These are phyloP conservation scores for Myxozyma melibiosi DNA, from an alignment of 805 yeast genomes.

Conservation along the genomic window DNA sequence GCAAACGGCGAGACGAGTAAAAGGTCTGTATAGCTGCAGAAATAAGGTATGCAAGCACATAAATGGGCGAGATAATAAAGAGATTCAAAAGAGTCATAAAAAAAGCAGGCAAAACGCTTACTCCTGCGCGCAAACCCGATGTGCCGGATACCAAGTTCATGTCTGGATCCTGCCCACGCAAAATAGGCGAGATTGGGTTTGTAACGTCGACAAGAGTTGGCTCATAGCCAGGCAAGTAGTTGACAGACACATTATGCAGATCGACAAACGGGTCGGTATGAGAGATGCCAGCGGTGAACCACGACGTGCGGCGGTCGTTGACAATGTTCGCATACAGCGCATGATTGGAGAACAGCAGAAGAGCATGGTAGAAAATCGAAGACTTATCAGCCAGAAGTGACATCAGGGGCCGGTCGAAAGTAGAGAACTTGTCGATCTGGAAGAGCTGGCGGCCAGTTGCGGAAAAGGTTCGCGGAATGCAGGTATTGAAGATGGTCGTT, in stretches of 20 bases:
- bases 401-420: conserved; percentile 52
- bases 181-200: conserved; percentile 36
- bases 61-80: conserved; percentile 61
- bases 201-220: conserved; percentile 59
- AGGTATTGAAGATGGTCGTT: conserved; percentile 58
- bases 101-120: conserved; percentile 24
- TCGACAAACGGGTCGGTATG: conserved; percentile 59
- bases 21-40: conserved; percentile 48
- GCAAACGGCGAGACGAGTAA: conserved; percentile 47
- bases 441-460: conserved; percentile 76
- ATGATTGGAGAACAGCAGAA: conserved; percentile 55
- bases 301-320: conserved; percentile 78
- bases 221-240: conserved; percentile 50
- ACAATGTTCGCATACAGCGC: conserved; percentile 73
- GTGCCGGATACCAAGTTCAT: conserved; percentile 9
- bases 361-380: conserved; percentile 61
- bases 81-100: conserved; percentile 43
- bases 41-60: conserved; percentile 60
- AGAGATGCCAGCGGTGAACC: conserved; percentile 80
- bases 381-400: conserved; percentile 64
- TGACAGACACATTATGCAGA: conserved; percentile 36
- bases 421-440: conserved; percentile 50
- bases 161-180: conserved; percentile 5
- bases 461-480: conserved; percentile 69
- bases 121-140: conserved; percentile 6